Conservation (phyloP, 306 rosid genomes). For the Malus orientalis region DNA sequence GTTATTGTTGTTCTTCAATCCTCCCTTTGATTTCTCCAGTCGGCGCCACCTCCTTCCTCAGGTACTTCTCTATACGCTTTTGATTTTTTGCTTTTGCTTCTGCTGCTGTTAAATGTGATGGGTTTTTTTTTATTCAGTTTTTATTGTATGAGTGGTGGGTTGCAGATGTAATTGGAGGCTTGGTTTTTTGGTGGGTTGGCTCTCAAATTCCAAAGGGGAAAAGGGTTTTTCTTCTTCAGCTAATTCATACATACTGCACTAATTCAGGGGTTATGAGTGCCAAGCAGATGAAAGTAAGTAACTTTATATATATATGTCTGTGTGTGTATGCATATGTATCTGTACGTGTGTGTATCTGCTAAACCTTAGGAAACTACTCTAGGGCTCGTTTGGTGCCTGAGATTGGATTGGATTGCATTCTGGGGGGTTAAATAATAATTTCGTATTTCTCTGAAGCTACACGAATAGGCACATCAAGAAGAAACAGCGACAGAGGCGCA, state of each 20-base stretch:
- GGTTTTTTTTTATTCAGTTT: no score
- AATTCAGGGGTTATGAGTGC: background rate
- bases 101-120: no score
- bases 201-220: background rate
- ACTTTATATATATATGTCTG: background rate
- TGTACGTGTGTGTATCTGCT: no score
- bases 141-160: background rate
- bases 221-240: background rate
- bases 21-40: background rate
- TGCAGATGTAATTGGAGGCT: background rate
- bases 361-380: no score
- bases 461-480: no score
- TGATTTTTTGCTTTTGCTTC: no score
- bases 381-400: no score
- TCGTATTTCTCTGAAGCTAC: no score
- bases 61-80: background rate
- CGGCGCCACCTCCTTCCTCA: background rate
- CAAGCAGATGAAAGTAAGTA: background rate
- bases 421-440: no score
- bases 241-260: background rate
- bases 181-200: background rate
- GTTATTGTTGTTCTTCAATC: background rate
- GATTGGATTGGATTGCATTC: no score
- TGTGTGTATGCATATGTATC: no score
- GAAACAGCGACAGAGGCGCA: no score